Conservation (phyloP, 306 rosid species). For the Albizia julibrissin region DNA sequence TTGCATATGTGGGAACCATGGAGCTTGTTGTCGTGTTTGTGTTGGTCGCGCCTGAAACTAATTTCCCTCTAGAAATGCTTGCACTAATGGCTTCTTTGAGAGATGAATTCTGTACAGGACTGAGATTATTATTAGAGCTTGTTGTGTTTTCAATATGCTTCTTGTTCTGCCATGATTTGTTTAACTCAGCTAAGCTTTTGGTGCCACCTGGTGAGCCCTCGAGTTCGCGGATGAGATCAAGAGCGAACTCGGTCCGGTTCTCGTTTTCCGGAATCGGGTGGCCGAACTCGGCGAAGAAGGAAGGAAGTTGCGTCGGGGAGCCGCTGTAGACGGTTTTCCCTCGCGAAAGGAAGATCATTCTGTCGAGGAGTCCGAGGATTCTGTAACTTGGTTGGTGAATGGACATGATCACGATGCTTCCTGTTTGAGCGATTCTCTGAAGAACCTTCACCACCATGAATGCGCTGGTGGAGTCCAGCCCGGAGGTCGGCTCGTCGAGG, state of each 20-base stretch:
- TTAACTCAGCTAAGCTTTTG: conserved; percentile 73
- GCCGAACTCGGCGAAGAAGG: conserved; percentile 76
- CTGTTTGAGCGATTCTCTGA: conserved; percentile 92
- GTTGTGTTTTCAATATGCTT: conserved; percentile 28
- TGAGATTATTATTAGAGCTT: too few relatives aligned
- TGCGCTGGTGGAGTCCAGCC: conserved; percentile 93
- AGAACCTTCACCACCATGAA: conserved; percentile 95
- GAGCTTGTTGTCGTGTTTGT: conserved; percentile 43
- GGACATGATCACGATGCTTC: conserved; percentile 94
- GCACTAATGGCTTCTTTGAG: conserved; percentile 93
- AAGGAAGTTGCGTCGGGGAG: conserved; percentile 60
- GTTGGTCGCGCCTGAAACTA: conserved; percentile 76
- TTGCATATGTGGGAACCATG: conserved; percentile 75
- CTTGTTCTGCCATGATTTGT: conserved; percentile 80
- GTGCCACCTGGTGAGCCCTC: conserved; percentile 87
- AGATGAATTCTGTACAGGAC: conserved; percentile 35
- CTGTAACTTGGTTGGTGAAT: conserved; percentile 92
- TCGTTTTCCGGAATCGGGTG: conserved; percentile 86
- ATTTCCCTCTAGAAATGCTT: conserved; percentile 72
- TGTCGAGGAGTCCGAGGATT: conserved; percentile 76
- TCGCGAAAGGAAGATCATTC: conserved; percentile 71
- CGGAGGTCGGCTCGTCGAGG: conserved; percentile 94
- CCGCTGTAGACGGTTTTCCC: conserved; percentile 94
- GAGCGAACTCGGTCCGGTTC: conserved; percentile 88
- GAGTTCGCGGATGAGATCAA: conserved; percentile 85